Percentiles rank a stretch among this genome's conserved stretches.
Evolutionary conservation across 2,329 filamentous ascomycete species (phyloP).

Genomic region (Scytalidium lignicola): DNA sequence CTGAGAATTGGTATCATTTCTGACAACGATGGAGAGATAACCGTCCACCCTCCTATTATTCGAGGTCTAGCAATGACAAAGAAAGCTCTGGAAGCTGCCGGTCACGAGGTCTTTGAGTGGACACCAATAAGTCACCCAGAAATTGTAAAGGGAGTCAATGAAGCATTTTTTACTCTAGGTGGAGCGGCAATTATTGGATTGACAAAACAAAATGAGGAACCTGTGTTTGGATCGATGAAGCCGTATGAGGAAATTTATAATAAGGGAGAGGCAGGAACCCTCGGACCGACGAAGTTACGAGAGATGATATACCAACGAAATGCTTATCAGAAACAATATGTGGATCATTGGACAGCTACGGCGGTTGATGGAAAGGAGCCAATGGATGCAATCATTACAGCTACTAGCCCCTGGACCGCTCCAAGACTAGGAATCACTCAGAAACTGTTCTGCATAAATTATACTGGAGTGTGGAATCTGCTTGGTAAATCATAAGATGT

Average conservation of each 20-base stretch:
- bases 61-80: constrained; percentile 29
- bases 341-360: constrained; percentile 31
- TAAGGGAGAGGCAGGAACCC: constrained; percentile 20
- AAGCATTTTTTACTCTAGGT: constrained; percentile 28
- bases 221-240: constrained; percentile 24
- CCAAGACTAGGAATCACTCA: constrained; percentile 27
- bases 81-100: constrained; percentile 28
- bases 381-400: constrained; percentile 31
- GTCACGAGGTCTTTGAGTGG: constrained; percentile 33
- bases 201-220: constrained; percentile 22
- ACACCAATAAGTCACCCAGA: constrained; percentile 27
- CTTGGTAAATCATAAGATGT: constrained; percentile 18
- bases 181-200: constrained; percentile 25
- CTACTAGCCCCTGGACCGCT: constrained; percentile 29
- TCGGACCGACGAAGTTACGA: constrained; percentile 24
- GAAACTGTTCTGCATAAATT: constrained; percentile 23
- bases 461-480: constrained; percentile 26
- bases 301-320: constrained; percentile 28
- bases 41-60: constrained; percentile 32
- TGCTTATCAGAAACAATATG: constrained; percentile 29
- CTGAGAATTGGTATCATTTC: constrained; percentile 33
- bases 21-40: constrained; percentile 30
- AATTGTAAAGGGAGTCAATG: constrained; percentile 23
- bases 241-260: constrained; percentile 21
- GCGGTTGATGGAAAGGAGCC: constrained; percentile 22